Evolutionary conservation across 2,329 filamentous ascomycete genomes (phyloP).

Genomic region (Trichocomaceae sp.): DNA sequence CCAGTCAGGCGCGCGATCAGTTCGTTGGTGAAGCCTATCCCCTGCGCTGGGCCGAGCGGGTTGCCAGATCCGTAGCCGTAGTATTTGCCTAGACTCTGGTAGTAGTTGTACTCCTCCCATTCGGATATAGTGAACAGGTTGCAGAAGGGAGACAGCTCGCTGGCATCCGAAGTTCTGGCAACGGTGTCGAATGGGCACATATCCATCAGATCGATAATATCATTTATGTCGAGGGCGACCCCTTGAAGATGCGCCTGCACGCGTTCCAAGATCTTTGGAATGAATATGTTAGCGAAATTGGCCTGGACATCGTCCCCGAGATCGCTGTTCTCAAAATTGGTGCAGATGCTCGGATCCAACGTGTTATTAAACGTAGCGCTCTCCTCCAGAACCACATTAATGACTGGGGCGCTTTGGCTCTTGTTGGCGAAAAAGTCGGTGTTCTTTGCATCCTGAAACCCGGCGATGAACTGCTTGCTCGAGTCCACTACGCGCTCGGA

Average conservation of each 20-base stretch:
- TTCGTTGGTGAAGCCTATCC: conserved; percentile 82
- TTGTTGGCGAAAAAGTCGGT: conserved; percentile 33
- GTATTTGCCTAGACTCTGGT: conserved; percentile 72
- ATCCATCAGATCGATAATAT: conserved; percentile 73
- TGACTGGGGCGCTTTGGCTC: conserved; percentile 45
- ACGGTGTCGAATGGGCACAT: conserved; percentile 80
- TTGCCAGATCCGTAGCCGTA: conserved; percentile 75
- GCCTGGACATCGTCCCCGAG: conserved; percentile 42
- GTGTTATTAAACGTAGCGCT: conserved; percentile 66
- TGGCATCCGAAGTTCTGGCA: conserved; percentile 40
- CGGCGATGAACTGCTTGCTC: conserved; percentile 66
- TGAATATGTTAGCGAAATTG: conserved; percentile 58
- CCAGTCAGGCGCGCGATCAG: conserved; percentile 71
- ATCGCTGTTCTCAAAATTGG: conserved; percentile 58
- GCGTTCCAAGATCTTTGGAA: conserved; percentile 58
- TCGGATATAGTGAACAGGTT: conserved; percentile 65
- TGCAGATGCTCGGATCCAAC: conserved; percentile 67
- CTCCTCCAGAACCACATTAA: conserved; percentile 63
- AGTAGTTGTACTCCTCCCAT: conserved; percentile 76
- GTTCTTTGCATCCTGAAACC: conserved; percentile 57
- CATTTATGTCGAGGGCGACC: conserved; percentile 55
- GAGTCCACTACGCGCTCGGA: conserved; percentile 67
- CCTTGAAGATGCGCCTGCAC: conserved; percentile 64
- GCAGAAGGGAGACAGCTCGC: conserved; percentile 65
- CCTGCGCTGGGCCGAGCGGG: conserved; percentile 72